Base-by-base conservation (phyloP, 441 rosid species). In the Adansonia rubrostipa region DNA sequence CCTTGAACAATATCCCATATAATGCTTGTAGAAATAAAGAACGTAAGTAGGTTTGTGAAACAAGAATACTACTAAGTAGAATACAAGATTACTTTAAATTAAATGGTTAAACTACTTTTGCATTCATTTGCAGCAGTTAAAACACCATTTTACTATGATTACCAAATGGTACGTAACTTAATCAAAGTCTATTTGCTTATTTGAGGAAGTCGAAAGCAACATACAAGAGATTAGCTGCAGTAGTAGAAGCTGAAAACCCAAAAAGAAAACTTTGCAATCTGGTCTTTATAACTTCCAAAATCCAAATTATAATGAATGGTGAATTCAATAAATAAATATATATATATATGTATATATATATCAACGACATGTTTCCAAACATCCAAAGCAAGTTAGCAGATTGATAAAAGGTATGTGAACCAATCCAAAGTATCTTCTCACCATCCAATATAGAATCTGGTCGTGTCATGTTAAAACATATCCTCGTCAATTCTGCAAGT, bases 211-310 rank as follows among this genome's bases (percentile, higher is more conserved):
- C 58, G 22, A 51, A 70, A 69, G 3, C 33, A 65, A 36, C 45
- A 65, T 36, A 40, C 4, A 71, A 15, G 74, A 47, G 19, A 70
- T 47, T 13, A 15, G 20, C 61, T 13, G 61, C 54, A 56, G 6
- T 13, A 2, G 64, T n/a, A 44, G n/a, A 7, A 73, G n/a, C 65
- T 10, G 15, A 73, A 40, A 56, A n/a, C 33, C 17, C n/a, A 5
- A 73, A 6, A 73, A 73, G 17, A 71, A 71, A 36, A 73, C 48
- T 60, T 13, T 6, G 68, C 67, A 57, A 40, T 44, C 42, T 50
- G 54, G 5, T 58, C 54, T 44, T 4, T 28, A 61, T 10, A 53
- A 71, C 14, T 28, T 71, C 33, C n/a, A 10, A 19, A 61, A 62
- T 44, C 50, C 24, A 50, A 71, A 58, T 22, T 5, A 76, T 42